Evolutionary conservation across 2,329 filamentous ascomycete genomes (phyloP), one percentile per base, ranked within the genome.

Genomic region (Boeremia exigua): DNA sequence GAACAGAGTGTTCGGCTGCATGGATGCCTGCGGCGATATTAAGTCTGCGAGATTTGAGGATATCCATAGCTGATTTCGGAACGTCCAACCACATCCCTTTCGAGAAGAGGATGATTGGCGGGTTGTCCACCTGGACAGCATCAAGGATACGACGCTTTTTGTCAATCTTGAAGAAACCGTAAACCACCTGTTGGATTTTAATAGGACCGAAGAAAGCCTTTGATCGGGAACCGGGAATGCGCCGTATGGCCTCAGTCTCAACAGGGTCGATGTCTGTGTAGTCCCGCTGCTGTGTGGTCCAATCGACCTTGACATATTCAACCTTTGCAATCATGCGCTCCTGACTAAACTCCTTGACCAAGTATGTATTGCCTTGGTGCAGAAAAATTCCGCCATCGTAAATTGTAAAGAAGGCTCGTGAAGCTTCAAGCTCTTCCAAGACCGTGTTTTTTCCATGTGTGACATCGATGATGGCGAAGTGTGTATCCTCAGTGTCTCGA

Each of bases 1-100:
- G 84, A 23, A 98, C 81, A 0, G 93, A 92, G 73, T 99, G 95
- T 76, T 98, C 92, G 2, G 95, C 94, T 0, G 94, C 94, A 71
- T 98, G 95, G 54, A 99, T 97, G 0, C 91, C 91, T 0, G 89
- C 95, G 0, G 92, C 94, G 9, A 94, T 83, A 72, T 97, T 91
- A 29, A 98, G 80, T 0, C 87, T 81, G 7, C 88, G 82, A 0
- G 83, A 83, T 36, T 88, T 84, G 1, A 99, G 82, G 37, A 97
- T 92, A 12, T 92, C 86, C 6, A 98, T 84, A 0, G 92, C 92
- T 1, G 75, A 75, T 58, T 87, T 88, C 0, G 95, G 94, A 2
- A 99, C 87, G 71, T 98, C 94, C 12, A 98, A 84, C 95, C 95
- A 99, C 86, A 97, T 91, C 34, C 93, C 95, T 72, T 95, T 96